Conservation (phyloP, 306 rosid species). For the Pyrus pyrifolia region DNA sequence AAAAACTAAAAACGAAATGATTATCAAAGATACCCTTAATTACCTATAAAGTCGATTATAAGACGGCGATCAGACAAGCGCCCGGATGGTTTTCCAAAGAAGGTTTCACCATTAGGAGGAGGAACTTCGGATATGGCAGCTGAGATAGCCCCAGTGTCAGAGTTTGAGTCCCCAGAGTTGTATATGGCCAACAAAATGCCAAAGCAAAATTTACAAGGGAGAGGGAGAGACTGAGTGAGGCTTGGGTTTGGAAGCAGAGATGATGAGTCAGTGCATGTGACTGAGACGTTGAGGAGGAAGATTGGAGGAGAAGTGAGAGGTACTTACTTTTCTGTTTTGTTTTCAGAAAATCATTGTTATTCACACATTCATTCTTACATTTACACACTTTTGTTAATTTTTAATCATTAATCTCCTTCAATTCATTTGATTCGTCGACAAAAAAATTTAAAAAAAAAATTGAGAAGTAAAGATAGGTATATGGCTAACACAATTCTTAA, state of each 20-base stretch:
- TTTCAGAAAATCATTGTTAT: no score
- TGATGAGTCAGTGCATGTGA: not conserved
- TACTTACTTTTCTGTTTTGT: no score
- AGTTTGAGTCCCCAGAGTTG: slow-evolving; percentile 95
- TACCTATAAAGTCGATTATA: slow-evolving; percentile 63
- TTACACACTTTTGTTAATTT: no score
- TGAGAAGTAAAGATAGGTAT: no score
- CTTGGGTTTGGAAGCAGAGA: not conserved
- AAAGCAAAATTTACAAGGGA: not conserved
- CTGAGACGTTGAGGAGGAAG: not conserved
- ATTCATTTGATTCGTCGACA: no score
- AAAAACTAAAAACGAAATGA: no score
- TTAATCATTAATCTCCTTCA: no score
- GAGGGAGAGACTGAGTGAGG: not conserved
- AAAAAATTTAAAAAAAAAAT: no score
- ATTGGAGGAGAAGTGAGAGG: not conserved
- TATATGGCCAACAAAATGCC: slow-evolving; percentile 35
- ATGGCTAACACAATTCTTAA: no score
- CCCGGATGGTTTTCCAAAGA: slow-evolving; percentile 67
- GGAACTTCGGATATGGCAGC: slow-evolving; percentile 39
- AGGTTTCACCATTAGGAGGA: slow-evolving; percentile 74
- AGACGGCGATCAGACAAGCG: slow-evolving; percentile 78
- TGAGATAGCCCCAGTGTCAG: slow-evolving; percentile 70
- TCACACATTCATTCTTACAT: no score
- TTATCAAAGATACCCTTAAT: not conserved